Base-by-base conservation (phyloP, 805 yeast species). In the Yueomyces sp. region DNA sequence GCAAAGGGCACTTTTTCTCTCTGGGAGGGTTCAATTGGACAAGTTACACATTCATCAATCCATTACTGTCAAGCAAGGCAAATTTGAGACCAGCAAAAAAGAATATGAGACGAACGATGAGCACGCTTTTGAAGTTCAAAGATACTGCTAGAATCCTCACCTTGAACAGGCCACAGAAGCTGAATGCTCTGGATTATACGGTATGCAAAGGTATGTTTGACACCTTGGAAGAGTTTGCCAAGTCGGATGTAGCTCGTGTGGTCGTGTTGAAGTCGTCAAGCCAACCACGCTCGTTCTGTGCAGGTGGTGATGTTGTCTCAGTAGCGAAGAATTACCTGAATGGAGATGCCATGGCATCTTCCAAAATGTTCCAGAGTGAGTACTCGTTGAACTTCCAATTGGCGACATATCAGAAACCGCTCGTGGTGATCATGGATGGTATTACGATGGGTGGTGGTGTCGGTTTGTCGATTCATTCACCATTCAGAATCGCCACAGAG, bases 381-480 rank as follows among this genome's bases (percentile, higher is more conserved):
- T 90, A 92, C 66, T 76, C 80, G 48, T 66, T 92, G 55, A 79
- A 92, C 67, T 83, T 79, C 56, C 66, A 81, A 42, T 68, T 88
- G 47, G 80, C 94, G 7, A 79, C 90, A n/a, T 87, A 77, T 53
- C 68, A 79, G 46, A 90, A 87, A 67, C 97, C 97, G 1, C 72
- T 84, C 47, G 79, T 92, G n/a, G 70, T 94, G 0, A 56, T 86
- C 36, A 80, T 83, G 77, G 81, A 92, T 57, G 96, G 97, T 27
- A 85, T 90, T 53, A 85, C 90, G 29, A 86, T 92, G 95, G 98
- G 97, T 44, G 97, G 97, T 42, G 97, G 97, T 53, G 95, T 87
- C 39, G 97, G 98, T 4, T 67, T 92, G 39, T 72, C 90, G 0
- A 81, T 85, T 38, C 97, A 92, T 64, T 81, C 85, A 9, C 90